Conservation (phyloP, 2,329 filamentous ascomycete species). For the Calonectria hongkongensis region DNA sequence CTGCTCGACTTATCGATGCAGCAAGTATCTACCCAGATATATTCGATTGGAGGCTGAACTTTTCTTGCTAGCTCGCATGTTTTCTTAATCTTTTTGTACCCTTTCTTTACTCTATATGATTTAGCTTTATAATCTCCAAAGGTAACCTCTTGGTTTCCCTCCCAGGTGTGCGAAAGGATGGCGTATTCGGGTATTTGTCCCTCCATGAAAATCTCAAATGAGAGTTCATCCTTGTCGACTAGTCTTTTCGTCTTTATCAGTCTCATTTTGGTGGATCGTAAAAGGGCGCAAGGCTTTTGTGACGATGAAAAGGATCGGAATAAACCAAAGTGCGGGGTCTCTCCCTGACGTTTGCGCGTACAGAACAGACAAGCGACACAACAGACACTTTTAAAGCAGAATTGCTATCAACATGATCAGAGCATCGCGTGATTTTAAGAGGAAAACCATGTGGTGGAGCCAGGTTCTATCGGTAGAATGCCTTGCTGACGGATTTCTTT, state of each 20-base stretch:
- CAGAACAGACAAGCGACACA: background rate
- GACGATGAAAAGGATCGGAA: too few relatives aligned
- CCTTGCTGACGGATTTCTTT: background rate
- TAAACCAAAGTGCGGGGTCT: background rate
- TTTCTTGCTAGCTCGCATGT: conserved; percentile 20
- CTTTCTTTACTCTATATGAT: conserved; percentile 13
- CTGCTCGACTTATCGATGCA: conserved; percentile 39
- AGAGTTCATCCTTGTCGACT: background rate
- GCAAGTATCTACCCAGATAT: conserved; percentile 32
- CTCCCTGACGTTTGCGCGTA: background rate
- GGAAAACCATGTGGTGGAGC: background rate
- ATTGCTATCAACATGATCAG: background rate
- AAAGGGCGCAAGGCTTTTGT: background rate
- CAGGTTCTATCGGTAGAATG: background rate
- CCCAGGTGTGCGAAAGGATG: conserved; percentile 26
- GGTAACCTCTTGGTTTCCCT: conserved; percentile 10
- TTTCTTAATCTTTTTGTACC: conserved; percentile 24
- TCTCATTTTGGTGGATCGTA: background rate
- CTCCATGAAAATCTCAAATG: conserved; percentile 16
- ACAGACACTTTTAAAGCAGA: background rate
- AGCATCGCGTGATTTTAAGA: background rate
- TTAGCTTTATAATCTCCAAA: conserved; percentile 22
- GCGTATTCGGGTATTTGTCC: conserved; percentile 9
- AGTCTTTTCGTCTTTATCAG: conserved; percentile 22
- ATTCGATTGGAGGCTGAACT: conserved; percentile 24